Evolutionary conservation across 1,284 basidiomycete species (phyloP).

Genomic region (Leccinum huronense): DNA sequence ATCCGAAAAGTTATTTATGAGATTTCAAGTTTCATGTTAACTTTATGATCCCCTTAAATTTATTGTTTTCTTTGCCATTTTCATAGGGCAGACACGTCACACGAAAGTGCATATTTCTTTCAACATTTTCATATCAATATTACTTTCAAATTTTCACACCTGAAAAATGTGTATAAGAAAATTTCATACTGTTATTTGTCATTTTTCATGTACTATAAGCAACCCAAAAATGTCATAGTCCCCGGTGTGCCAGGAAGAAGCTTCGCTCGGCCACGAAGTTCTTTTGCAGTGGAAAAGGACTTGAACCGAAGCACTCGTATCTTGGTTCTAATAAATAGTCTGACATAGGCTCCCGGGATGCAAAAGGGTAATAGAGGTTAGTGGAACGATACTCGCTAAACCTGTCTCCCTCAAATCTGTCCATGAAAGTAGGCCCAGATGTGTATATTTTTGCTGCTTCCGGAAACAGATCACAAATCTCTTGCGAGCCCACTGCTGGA

Average conservation of each 20-base stretch:
- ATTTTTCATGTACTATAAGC: background rate
- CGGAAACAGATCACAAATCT: background rate
- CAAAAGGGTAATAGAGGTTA: constrained; percentile 1
- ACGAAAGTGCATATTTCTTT: background rate
- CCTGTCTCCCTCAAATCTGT: background rate
- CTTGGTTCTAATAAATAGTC: too few relatives aligned
- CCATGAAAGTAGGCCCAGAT: background rate
- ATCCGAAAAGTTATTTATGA: background rate
- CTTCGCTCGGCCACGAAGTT: too few relatives aligned
- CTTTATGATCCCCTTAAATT: background rate
- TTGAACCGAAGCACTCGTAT: too few relatives aligned
- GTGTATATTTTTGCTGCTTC: background rate
- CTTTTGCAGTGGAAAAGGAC: too few relatives aligned
- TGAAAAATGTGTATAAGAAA: background rate
- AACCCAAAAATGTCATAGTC: background rate
- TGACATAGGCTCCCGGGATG: background rate
- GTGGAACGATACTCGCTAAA: background rate
- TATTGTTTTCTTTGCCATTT: background rate
- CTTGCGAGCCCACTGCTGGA: background rate
- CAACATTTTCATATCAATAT: background rate
- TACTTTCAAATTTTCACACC: background rate
- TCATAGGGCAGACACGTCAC: background rate
- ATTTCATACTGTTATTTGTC: background rate
- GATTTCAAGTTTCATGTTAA: background rate
- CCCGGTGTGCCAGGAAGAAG: too few relatives aligned